A percentile compares a stretch with the other conserved stretches of the same genome.
Conservation (phyloP, 371 early-diverging fungal species). For the Mucor irregularis region DNA sequence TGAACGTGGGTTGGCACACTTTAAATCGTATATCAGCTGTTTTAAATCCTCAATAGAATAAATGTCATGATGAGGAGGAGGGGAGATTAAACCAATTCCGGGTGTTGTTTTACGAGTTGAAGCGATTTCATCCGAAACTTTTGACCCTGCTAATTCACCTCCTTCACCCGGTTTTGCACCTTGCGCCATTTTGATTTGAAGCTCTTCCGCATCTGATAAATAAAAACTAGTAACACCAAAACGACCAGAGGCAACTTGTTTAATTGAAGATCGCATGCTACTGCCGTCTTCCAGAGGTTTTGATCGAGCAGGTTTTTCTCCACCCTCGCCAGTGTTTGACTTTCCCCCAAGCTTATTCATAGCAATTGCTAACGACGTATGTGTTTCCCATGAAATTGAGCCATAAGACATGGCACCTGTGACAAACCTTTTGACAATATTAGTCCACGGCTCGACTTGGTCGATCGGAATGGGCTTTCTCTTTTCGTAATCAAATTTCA, state of each 20-base stretch:
- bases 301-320: slow-evolving; percentile 91
- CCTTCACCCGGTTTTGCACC: slow-evolving; percentile 99
- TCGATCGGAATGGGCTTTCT: slow-evolving; percentile 81
- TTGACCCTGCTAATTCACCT: slow-evolving; percentile 78
- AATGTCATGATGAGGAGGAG: slow-evolving; percentile 97
- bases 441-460: slow-evolving; percentile 95
- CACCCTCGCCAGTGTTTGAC: slow-evolving; percentile 98
- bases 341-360: slow-evolving; percentile 96
- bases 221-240: slow-evolving; percentile 97
- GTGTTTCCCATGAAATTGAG: slow-evolving; percentile 95
- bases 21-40: slow-evolving; percentile 96
- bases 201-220: slow-evolving; percentile 89
- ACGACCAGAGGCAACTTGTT: slow-evolving; percentile 96
- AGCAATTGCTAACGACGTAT: slow-evolving; percentile 90
- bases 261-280: slow-evolving; percentile 90
- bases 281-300: slow-evolving; percentile 68
- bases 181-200: slow-evolving; percentile 99
- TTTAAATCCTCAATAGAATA: slow-evolving; percentile 97
- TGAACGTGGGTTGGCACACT: slow-evolving; percentile 88
- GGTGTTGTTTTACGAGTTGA: slow-evolving; percentile 93
- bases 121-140: slow-evolving; percentile 90
- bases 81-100: slow-evolving; percentile 93
- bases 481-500: slow-evolving; percentile 82
- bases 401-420: slow-evolving; percentile 99
- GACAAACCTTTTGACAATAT: slow-evolving; percentile 93